Percentiles rank a stretch among this genome's conserved stretches.
Conservation (phyloP, 441 rosid genomes). For the Gossypium trilobum region DNA sequence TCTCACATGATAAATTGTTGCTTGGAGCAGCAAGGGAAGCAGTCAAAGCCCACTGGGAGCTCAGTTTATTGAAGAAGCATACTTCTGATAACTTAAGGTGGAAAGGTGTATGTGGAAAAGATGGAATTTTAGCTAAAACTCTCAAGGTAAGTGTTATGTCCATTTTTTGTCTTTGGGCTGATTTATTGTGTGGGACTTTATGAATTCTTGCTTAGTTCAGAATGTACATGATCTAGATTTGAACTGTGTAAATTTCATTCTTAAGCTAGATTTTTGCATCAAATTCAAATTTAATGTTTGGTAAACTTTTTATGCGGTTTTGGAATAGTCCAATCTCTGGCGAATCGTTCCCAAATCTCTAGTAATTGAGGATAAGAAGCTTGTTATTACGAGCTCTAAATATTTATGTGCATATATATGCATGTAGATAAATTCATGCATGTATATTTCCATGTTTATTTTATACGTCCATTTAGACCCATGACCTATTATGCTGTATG, state of each 20-base stretch:
- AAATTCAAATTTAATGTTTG: background rate
- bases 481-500: background rate
- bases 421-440: background rate
- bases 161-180: conserved; percentile 15
- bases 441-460: background rate
- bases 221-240: conserved; percentile 1
- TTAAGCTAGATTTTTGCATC: background rate
- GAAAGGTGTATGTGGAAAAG: conserved; percentile 76
- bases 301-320: background rate
- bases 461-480: background rate
- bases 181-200: background rate
- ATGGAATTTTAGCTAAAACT: conserved; percentile 75
- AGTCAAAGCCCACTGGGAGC: conserved; percentile 94
- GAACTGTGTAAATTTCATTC: background rate
- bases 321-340: background rate
- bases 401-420: background rate
- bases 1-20: conserved; percentile 91
- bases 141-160: conserved; percentile 54
- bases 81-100: conserved; percentile 70
- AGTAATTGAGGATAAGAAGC: no score
- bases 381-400: background rate
- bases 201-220: background rate
- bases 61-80: conserved; percentile 72
- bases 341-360: background rate
- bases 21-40: conserved; percentile 99